Conservation (phyloP, 208 protist species). For the Crithidia fasciculata region DNA sequence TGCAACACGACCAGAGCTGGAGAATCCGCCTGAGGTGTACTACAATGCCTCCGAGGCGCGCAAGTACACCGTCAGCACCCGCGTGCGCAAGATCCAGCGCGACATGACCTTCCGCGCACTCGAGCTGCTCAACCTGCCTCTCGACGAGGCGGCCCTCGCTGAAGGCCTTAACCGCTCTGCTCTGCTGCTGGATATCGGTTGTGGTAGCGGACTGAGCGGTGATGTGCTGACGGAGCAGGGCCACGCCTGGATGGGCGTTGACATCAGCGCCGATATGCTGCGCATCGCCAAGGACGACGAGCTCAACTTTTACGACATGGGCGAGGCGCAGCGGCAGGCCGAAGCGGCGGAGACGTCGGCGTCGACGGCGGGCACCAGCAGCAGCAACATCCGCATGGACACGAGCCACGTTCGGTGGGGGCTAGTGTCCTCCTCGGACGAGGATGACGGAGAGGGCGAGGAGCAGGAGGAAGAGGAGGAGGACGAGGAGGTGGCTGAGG, state of each 20-base stretch:
- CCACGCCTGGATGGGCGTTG: conserved; percentile 97
- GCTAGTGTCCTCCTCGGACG: conserved; percentile 51
- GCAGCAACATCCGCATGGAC: conserved; percentile 44
- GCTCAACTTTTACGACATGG: conserved; percentile 44
- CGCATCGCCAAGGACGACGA: conserved; percentile 85
- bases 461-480: conserved; percentile 25
- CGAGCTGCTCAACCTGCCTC: conserved; percentile 95
- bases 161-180: conserved; percentile 29
- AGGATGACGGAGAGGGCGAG: conserved; percentile 39
- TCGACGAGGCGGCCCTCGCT: conserved; percentile 26
- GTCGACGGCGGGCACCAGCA: conserved; percentile 16
- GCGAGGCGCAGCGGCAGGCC: conserved; percentile 21
- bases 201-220: conserved; percentile 98
- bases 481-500: conserved; percentile 19
- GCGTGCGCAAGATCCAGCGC: conserved; percentile 97
- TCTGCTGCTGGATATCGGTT: conserved; percentile 98
- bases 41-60: conserved; percentile 95
- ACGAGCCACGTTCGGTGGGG: conserved; percentile 81
- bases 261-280: conserved; percentile 97
- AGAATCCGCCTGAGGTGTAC: conserved; percentile 95
- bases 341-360: conserved; percentile 16
- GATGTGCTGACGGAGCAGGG: conserved; percentile 94
- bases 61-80: conserved; percentile 95
- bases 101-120: conserved; percentile 97
- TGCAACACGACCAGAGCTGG: conserved; percentile 87